phyloP scores from a whole-genome alignment of 2,329 filamentous ascomycete genomes.

The Coniochaeta ligniaria region DNA sequence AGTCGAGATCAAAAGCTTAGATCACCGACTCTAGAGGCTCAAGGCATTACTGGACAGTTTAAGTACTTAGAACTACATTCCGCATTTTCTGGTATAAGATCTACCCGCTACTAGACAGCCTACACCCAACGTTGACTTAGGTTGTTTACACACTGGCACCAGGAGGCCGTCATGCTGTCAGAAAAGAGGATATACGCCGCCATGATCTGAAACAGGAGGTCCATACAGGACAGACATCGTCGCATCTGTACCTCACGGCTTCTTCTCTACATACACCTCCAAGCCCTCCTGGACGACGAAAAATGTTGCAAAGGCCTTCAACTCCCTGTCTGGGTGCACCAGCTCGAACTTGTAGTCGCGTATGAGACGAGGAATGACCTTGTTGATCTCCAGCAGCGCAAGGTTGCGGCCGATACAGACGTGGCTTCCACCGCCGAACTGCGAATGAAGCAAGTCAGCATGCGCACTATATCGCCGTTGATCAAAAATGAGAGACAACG shows the following conservation, averaged over 20 bases:
- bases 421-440: conserved; percentile 48
- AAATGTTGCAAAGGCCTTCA: conserved; percentile 49
- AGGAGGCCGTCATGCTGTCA: neutral
- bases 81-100: too few species aligned
- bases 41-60: too few species aligned
- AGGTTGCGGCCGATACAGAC: conserved; percentile 49
- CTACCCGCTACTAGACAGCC: too few species aligned
- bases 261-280: conserved; percentile 39
- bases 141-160: neutral
- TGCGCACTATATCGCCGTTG: neutral
- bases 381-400: conserved; percentile 51
- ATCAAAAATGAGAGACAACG: conserved; percentile 7
- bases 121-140: too few species aligned
- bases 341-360: conserved; percentile 47
- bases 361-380: conserved; percentile 46
- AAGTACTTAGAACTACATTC: too few species aligned
- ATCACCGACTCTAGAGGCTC: too few species aligned
- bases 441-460: neutral
- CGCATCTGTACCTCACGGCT: too few species aligned
- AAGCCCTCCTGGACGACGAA: conserved; percentile 53
- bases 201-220: neutral
- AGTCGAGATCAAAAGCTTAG: too few species aligned
- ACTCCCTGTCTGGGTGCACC: conserved; percentile 37
- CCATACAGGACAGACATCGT: too few species aligned
- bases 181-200: neutral